Evolutionary conservation across 2,329 filamentous ascomycete species (phyloP), one percentile per base, ranked within the genome.

Genomic region (Colletotrichum aenigma): DNA sequence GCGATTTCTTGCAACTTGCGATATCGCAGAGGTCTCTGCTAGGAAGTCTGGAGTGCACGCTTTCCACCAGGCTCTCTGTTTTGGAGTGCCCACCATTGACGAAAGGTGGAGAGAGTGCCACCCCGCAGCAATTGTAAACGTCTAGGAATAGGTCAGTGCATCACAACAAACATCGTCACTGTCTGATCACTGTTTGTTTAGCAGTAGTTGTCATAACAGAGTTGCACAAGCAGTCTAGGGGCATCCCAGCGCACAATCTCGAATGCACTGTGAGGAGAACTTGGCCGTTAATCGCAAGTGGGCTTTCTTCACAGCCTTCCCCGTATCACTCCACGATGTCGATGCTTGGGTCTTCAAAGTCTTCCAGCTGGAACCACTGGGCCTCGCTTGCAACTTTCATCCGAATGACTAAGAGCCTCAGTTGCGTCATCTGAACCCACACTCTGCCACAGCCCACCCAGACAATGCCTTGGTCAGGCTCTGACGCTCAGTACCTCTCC

Each of bases 91-190:
- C 18, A 36, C 12, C 61, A 43, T 10, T 38, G 7, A 52, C 56
- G 56, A 61, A 36, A 48, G 24, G 58, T 32, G 68, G 30, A 24
- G 36, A 36, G 28, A 62, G 58, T 34, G 10, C 52, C n/a, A 18
- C n/a, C 38, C n/a, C 43, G 43, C 43, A 52, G n/a, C 43, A 24
- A 52, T 52, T 21, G 36, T 43, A 43, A 26, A n/a, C 60, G 15
- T 66, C 15, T 30, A 24, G n/a, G 43, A 52, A 24, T 52, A 52
- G 70, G 70, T 73, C 70, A 73, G 26, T 73, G 70, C 65, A 69
- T 68, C 55, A 73, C 28, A 73, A 73, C 65, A 73, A 73, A 73
- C 64, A 68, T 18, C 16, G 34, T 52, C 28, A 73, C 55, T 58
- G 34, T 73, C 65, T 48, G 34, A 26, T 28, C 36, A 64, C 60